phyloP scores from a whole-genome alignment of 2,329 filamentous ascomycete species.

The Aspergillus sp. region DNA sequence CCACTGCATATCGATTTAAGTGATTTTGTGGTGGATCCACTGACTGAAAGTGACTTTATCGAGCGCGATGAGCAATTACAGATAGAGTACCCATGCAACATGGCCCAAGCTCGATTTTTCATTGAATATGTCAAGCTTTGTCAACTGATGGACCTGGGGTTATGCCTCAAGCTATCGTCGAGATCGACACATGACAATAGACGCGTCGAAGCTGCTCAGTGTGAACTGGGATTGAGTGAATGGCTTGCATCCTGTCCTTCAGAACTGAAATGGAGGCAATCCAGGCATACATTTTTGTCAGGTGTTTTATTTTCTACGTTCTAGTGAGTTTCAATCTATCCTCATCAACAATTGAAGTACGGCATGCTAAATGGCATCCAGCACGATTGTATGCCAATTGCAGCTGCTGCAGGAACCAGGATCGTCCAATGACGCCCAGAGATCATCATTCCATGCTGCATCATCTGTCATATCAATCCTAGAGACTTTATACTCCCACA shows the following conservation, averaged over 20 bases:
- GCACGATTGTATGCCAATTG: conserved; percentile 9
- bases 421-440: conserved; percentile 3
- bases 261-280: conserved; percentile 6
- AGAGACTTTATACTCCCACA: conserved; percentile 7
- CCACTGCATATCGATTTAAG: conserved; percentile 8
- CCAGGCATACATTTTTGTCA: conserved; percentile 5
- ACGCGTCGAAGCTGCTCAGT: conserved; percentile 5
- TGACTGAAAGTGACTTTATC: conserved; percentile 6
- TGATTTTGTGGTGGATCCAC: conserved; percentile 5
- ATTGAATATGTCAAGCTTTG: conserved; percentile 10
- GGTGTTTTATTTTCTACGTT: conserved; percentile 7
- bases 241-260: conserved; percentile 9
- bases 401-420: conserved; percentile 5
- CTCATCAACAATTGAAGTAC: background rate
- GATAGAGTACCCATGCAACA: background rate
- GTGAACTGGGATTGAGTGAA: conserved; percentile 9
- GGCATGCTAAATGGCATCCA: background rate
- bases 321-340: conserved; percentile 4
- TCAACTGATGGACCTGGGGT: conserved; percentile 10
- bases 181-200: conserved; percentile 3
- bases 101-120: conserved; percentile 4
- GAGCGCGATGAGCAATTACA: conserved; percentile 3
- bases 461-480: conserved; percentile 8
- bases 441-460: conserved; percentile 9
- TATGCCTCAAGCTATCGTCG: conserved; percentile 6